Evolutionary conservation across 202 grass and related monocot species (phyloP), one percentile per base, ranked within the genome.

Genomic region (Dendrocalamus latiflorus): DNA sequence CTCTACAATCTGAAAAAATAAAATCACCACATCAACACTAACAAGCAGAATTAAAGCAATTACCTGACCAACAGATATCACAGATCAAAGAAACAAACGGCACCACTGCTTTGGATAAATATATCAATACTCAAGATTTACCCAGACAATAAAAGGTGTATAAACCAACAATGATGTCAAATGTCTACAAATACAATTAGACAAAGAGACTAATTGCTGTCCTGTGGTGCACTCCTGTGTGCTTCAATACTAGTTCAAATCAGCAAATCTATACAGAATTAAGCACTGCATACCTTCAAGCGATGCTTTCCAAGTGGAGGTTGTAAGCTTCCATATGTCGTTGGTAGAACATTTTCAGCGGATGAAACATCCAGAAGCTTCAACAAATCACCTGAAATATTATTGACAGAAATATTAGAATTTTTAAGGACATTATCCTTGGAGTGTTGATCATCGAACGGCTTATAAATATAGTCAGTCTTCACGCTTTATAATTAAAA

Each of bases 241-340:
- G 33, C 15, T 84, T 51, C 70, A 85, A 81, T 48, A 72, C 30
- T 82, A 74, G 48, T 61, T 80, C 64, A 68, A 60, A 75, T 58
- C 33, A 60, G 41, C 25, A 68, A 65, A 59, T 59, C 68, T 61
- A 8, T 42, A 24, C 56, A 75, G 12, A 69, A 78, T 24, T 47
- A 72, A 58, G 37, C 5, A 72, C n/a, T 28, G 21, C 9, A 50
- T 86, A 95, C 95, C 92, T 98, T 98, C 83, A 98, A 87, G 48
- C 92, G 92, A 50, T 93, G 87, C 74, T 95, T 98, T 56, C 92
- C 92, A 15, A 98, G 90, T 63, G 95, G 92, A 86, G 95, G 95
- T 56, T 95, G 84, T 74, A 98, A 93, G 57, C 43, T 83, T 57
- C 95, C 95, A 75, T 93, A 98, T 13, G 95, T 93, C 6, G 92